phyloP scores from a whole-genome alignment of 495 filamentous ascomycete genomes.

The Astrothelium subdiscretum region DNA sequence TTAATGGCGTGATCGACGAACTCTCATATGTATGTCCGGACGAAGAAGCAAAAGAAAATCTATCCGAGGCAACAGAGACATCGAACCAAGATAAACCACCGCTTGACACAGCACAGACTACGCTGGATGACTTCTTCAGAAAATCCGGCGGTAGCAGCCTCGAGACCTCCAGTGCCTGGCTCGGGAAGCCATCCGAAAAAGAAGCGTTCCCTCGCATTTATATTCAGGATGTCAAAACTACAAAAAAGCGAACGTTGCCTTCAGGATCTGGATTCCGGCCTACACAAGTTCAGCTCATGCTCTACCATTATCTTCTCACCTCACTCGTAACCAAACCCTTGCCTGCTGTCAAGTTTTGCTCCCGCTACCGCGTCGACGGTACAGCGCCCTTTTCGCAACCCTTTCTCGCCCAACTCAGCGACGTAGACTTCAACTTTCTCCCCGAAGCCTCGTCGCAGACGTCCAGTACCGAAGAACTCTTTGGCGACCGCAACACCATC shows the following conservation, averaged over 20 bases:
- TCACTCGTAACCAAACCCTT: conserved; percentile 60
- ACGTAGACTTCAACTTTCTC: conserved; percentile 47
- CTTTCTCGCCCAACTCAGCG: conserved; percentile 69
- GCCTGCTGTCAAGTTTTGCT: conserved; percentile 52
- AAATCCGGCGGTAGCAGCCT: conserved; percentile 8
- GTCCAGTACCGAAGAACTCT: conserved; percentile 14
- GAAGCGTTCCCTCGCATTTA: conserved; percentile 33
- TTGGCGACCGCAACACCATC: background rate
- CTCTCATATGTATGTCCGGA: conserved; percentile 70
- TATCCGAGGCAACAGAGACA: conserved; percentile 2
- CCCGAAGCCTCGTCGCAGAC: conserved; percentile 11
- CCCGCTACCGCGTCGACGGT: conserved; percentile 56
- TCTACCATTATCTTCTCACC: conserved; percentile 81
- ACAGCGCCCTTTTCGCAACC: conserved; percentile 57
- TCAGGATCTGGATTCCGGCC: conserved; percentile 54
- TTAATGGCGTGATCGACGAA: conserved; percentile 86
- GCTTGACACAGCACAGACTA: conserved; percentile 38
- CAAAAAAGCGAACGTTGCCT: conserved; percentile 49
- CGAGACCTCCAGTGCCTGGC: background rate
- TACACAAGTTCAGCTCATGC: conserved; percentile 74
- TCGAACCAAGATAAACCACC: conserved; percentile 10
- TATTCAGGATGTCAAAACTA: conserved; percentile 82
- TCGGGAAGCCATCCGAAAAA: conserved; percentile 1
- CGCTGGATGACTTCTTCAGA: conserved; percentile 13
- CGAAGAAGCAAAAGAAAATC: conserved; percentile 45